Base-by-base conservation (phyloP, 2,329 filamentous ascomycete genomes). In the Exophiala oligosperma region DNA sequence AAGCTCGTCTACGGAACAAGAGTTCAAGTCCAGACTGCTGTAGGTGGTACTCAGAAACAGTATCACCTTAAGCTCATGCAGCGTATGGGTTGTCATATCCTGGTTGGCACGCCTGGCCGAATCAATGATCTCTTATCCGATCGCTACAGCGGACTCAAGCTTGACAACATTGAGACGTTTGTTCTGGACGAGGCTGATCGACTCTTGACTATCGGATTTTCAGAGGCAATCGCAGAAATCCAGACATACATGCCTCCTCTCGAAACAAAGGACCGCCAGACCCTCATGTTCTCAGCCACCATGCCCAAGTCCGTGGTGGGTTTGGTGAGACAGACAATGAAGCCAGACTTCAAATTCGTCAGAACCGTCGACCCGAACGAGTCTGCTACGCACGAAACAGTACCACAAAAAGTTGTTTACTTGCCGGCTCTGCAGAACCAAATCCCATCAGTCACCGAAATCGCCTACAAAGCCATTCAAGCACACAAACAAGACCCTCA, bases 251-350 rank as follows among this genome's bases (percentile, higher is more conserved):
- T 84, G 46, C 81, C 81, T 8, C 72, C 81, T 48, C 81, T 82
- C 5, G 67, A 72, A 0, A 74, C 86, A 52, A 50, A 49, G 12
- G 81, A 88, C 54, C 86, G 93, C 50, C 94, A 99, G 74, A 97
- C 92, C 5, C 85, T 99, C 68, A 87, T 99, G 74, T 97, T 96
- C 73, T 97, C 93, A 12, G 94, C 94, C 46, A 99, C 94, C 9
- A 89, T 99, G 32, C 91, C 93, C 47, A 82, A 83, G 59, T 85
- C 92, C 62, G 93, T 99, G 46, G 86, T 96, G 65, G 76, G 82
- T 44, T 83, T 97, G 49, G 93, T 95, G 41, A 84, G 87, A 59
- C 76, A 78, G 65, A 91, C 91, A 65, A 87, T 97, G 72, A 91
- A 92, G 71, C 83, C 84, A 1, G 79, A 91, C 66, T 97, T 96